Evolutionary conservation across 2,329 filamentous ascomycete genomes (phyloP).

Genomic region (Epichloe amarillans): DNA sequence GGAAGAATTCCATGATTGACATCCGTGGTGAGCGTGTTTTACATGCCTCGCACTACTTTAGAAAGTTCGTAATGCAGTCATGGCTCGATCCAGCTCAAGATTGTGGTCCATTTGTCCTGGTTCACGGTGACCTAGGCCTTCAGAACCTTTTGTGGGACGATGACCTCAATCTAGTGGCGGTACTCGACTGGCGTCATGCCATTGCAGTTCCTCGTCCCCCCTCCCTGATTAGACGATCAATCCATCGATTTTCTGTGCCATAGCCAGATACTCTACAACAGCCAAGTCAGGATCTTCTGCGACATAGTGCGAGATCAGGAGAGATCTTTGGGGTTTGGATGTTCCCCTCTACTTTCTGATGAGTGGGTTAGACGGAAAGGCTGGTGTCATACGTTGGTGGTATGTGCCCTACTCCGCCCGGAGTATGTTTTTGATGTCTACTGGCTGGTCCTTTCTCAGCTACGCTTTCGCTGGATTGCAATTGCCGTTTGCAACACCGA

Average conservation of each 20-base stretch:
- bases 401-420: background rate
- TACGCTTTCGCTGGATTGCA: background rate
- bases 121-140: constrained; percentile 13
- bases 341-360: background rate
- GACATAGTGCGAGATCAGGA: background rate
- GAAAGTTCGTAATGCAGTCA: constrained; percentile 1
- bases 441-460: background rate
- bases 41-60: constrained; percentile 13
- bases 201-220: constrained; percentile 9
- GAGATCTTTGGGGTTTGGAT: background rate
- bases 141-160: constrained; percentile 12
- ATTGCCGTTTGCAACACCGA: background rate
- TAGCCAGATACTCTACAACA: background rate
- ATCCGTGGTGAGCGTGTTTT: constrained; percentile 8
- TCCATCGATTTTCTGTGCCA: background rate
- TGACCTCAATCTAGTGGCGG: constrained; percentile 3
- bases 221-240: constrained; percentile 4
- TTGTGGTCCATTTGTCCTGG: constrained; percentile 12
- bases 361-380: background rate
- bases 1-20: background rate
- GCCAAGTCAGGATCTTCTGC: background rate
- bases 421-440: background rate
- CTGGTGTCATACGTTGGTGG: background rate
- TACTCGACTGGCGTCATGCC: constrained; percentile 11
- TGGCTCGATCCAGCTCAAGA: constrained; percentile 6